Base-by-base conservation (phyloP, 352 stramenopile genomes). In the Phytophthora citrophthora region DNA sequence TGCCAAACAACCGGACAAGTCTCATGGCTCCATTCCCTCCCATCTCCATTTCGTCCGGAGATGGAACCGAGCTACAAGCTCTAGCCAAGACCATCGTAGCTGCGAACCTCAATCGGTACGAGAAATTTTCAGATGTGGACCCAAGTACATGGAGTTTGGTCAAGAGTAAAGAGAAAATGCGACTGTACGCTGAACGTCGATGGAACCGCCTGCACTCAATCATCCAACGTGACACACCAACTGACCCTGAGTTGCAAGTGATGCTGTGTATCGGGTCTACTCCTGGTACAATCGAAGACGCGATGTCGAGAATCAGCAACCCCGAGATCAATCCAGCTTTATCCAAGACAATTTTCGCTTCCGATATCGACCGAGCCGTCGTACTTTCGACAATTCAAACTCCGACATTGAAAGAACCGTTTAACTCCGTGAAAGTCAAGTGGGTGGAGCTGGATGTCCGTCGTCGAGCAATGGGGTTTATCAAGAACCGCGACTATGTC, bases 401-500 rank as follows among this genome's bases (percentile, higher is more conserved):
- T 7, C 72, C 78, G 10, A 85, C 74, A 7, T 7, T 34, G 11
- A 71, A 76, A 34, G 65, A 81, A 12, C 78, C 78, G 3, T 85
- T 81, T 34, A 70, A 63, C 8, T 61, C 58, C 12, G 13, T 74
- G 13, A 38, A 52, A 18, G 38, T 77, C 32, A 77, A 77, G 52
- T 77, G 64, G 69, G 49, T 68, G 41, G 63, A 70, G 41, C 41
- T 70, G 10, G 69, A 72, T 54, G 31, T 70, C 40, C 69, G 58
- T 26, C 50, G 70, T 8, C 53, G 56, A 11, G 64, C 54, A 26
- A 60, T 61, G 26, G 45, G 59, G 0, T 56, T 67, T 7, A 58
- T 71, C 50, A 68, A 68, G 61, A 71, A 74, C 48, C 79, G 79
- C 27, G 79, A 89, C 64, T 74, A 79, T 40, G 75, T 86, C 40